phyloP scores from a whole-genome alignment of 2,329 filamentous ascomycete species.

The Phyllosticta citrichinensis region DNA sequence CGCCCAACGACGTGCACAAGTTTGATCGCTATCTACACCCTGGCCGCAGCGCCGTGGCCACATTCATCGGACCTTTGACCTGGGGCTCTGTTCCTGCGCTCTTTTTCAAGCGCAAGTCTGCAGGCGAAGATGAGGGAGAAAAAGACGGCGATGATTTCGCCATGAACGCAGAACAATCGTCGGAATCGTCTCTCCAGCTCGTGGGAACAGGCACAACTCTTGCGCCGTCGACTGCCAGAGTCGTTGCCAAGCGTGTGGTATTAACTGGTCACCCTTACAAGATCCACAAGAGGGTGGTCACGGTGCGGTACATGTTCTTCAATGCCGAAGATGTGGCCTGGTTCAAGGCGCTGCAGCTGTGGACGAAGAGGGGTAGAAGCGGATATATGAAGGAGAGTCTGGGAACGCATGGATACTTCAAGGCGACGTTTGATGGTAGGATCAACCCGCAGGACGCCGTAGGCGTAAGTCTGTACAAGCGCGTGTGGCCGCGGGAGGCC shows the following conservation, averaged over 20 bases:
- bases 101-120: slow-evolving; percentile 62
- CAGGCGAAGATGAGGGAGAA: slow-evolving; percentile 33
- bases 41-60: slow-evolving; percentile 78
- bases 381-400: slow-evolving; percentile 89
- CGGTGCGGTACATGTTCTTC: slow-evolving; percentile 99
- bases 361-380: slow-evolving; percentile 79
- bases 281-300: slow-evolving; percentile 96
- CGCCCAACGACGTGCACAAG: slow-evolving; percentile 95
- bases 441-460: slow-evolving; percentile 95
- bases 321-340: slow-evolving; percentile 88
- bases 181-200: slow-evolving; percentile 46
- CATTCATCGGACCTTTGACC: slow-evolving; percentile 79
- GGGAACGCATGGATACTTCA: slow-evolving; percentile 99
- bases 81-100: slow-evolving; percentile 89
- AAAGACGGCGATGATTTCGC: slow-evolving; percentile 26
- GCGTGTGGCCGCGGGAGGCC: slow-evolving; percentile 57
- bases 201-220: slow-evolving; percentile 82
- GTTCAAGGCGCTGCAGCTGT: slow-evolving; percentile 94
- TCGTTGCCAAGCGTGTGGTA: slow-evolving; percentile 89
- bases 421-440: slow-evolving; percentile 91
- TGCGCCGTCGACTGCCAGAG: slow-evolving; percentile 60
- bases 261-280: slow-evolving; percentile 95
- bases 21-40: slow-evolving; percentile 88
- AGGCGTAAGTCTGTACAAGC: slow-evolving; percentile 60
- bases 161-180: slow-evolving; percentile 10